Base-by-base conservation (phyloP, 2,329 filamentous ascomycete genomes). In the Colletotrichum echinochloae region DNA sequence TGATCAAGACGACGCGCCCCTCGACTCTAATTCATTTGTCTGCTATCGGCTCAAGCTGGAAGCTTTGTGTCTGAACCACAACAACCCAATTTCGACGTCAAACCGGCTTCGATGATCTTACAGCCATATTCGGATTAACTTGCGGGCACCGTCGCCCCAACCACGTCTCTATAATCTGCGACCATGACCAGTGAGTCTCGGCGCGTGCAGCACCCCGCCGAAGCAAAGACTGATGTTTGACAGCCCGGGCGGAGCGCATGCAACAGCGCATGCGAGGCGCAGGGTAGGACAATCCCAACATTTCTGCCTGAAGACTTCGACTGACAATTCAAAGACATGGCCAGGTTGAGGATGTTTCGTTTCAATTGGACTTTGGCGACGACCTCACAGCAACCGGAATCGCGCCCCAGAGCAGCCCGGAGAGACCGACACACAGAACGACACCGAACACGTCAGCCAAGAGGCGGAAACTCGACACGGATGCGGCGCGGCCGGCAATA, bases 211-310 rank as follows among this genome's bases (percentile, higher is more conserved):
- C 46, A 30, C 64, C 64, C 52, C 64, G 39, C 64, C 37, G 54
- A 48, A 9, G 18, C n/a, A 55, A 62, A n/a, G 52, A 62, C 64
- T 70, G 56, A 72, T 48, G 4, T 63, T 11, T 30, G 30, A 44
- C 67, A 88, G 86, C 84, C 76, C 88, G 89, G 74, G 87, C 88
- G 74, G 88, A 90, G 77, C 88, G 88, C 76, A 85, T 91, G 81
- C 88, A 89, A 73, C 85, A 90, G 81, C 89, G 89, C 77, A 86
- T 91, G 77, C 88, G 89, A 72, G 89, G 89, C 72, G 89, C 89
- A 51, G 87, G 88, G 89, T 90, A 83, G 74, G 86, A 78, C 16
- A 16, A 35, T 2, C 18, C 12, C 37, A 30, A 18, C 48, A 51
- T 33, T 60, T 70, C 54, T 68, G 57, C n/a, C 9, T 23, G 33